Evolutionary conservation across 371 early-diverging fungal genomes (phyloP), one percentile per base, ranked within the genome.

Genomic region (Zopfochytrium polystomum): DNA sequence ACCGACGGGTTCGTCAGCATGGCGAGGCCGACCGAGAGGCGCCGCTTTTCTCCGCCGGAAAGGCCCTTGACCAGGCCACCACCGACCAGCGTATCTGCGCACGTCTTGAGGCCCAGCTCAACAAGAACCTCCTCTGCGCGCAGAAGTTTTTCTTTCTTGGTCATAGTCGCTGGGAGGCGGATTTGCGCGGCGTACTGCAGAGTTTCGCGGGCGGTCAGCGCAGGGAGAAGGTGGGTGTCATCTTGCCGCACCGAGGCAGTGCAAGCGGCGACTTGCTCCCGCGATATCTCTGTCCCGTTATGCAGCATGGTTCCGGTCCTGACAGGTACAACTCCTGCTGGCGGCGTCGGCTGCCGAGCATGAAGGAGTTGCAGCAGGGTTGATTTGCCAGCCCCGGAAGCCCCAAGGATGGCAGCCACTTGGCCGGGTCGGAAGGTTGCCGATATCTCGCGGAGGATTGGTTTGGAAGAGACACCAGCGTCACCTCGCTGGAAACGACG

Each of bases 361-460:
- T 90, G 90, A 65, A 76, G 53, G 1, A 72, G 82, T 20, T 80
- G 73, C n/a, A 92, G 58, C 27, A 92, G 65, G 0, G 88, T 86
- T 0, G 89, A 81, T 63, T 91, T 91, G 35, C 93, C 93, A 13
- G 87, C 81, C 0, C 93, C 92, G 31, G 87, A 86, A 3, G 85
- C 76, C 3, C 93, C 91, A 62, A 89, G 82, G 18, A 91, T 75
- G 31, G 90, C 83, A 6, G 88, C 87, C 26, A 93, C 76, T 46
- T 83, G 76, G 38, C 78, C 79, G 15, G 79, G 65, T 7, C 83
- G 83, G 58, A 92, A 87, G 1, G 65, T 54, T 7, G 86, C 66
- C 33, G 77, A 78, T 3, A 90, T 48, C 29, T 79, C 65, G 47
- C 83, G 80, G 55, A 91, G 78, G 57, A 73, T 67, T 15, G 52